Evolutionary conservation across 2,329 filamentous ascomycete genomes (phyloP).

Genomic region (Aspergillus sclerotialis): DNA sequence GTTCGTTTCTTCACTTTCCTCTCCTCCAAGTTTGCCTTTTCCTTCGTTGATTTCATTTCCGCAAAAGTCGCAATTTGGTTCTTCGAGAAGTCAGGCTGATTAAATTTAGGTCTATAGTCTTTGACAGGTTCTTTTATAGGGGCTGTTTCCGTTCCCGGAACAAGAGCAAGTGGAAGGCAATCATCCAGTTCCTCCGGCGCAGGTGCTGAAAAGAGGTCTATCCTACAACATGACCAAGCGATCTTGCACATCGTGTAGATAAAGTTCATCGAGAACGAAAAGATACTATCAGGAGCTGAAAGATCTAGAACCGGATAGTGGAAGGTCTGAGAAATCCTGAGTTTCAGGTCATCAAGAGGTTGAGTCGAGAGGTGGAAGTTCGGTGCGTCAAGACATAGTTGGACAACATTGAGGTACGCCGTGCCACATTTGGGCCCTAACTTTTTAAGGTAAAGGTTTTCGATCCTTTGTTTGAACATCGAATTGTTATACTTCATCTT

Average conservation of each 20-base stretch:
- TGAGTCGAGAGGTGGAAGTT: slow-evolving; percentile 41
- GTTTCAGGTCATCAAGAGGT: slow-evolving; percentile 33
- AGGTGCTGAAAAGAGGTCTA: slow-evolving; percentile 36
- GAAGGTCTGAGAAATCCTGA: slow-evolving; percentile 35
- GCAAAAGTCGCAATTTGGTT: slow-evolving; percentile 14
- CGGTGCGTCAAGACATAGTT: slow-evolving; percentile 54
- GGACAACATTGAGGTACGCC: slow-evolving; percentile 56
- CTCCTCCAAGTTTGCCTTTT: slow-evolving; percentile 18
- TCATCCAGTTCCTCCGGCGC: slow-evolving; percentile 36
- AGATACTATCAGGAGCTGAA: slow-evolving; percentile 32
- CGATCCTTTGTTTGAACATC: slow-evolving; percentile 58
- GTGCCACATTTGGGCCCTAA: slow-evolving; percentile 58
- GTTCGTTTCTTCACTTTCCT: slow-evolving; percentile 31
- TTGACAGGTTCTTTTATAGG: slow-evolving; percentile 13
- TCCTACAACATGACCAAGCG: slow-evolving; percentile 33
- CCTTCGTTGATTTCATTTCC: slow-evolving; percentile 17
- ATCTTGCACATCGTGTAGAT: slow-evolving; percentile 37
- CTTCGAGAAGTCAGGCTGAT: slow-evolving; percentile 9
- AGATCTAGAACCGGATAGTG: slow-evolving; percentile 38
- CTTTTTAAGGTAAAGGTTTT: slow-evolving; percentile 56
- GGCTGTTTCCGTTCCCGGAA: slow-evolving; percentile 24
- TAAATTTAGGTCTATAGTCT: slow-evolving; percentile 9
- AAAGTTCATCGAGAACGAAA: slow-evolving; percentile 39
- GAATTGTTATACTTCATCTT: slow-evolving; percentile 57
- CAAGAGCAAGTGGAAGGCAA: slow-evolving; percentile 34